Conservation (phyloP, 495 filamentous ascomycete species). For the Talaromyces thailandensis region DNA sequence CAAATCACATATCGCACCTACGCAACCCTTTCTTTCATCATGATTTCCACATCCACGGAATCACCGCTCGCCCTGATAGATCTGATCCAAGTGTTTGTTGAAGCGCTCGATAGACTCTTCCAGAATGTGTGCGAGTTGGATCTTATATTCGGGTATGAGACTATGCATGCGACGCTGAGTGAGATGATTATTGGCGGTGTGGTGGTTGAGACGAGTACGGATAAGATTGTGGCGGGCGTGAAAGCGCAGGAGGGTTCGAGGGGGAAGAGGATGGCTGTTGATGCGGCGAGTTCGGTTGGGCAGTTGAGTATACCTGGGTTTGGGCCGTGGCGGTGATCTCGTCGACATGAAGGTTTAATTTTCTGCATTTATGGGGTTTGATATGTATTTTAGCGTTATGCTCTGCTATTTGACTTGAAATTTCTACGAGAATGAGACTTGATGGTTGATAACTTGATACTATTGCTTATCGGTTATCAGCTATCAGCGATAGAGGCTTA, state of each 20-base stretch:
- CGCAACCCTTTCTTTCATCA: constrained; percentile 95
- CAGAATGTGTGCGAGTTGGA: constrained; percentile 98
- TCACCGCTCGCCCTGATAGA: constrained; percentile 92
- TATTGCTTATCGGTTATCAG: neutral
- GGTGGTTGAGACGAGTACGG: constrained; percentile 85
- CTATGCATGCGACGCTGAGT: constrained; percentile 77
- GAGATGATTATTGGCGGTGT: constrained; percentile 98
- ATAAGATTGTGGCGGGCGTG: constrained; percentile 80
- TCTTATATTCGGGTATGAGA: constrained; percentile 98
- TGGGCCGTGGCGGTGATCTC: constrained; percentile 32
- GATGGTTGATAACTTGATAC: neutral
- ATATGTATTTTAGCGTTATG: constrained; percentile 1
- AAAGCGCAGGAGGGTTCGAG: constrained; percentile 69
- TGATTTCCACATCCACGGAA: constrained; percentile 95
- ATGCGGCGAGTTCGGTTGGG: constrained; percentile 33
- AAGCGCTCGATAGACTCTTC: constrained; percentile 87
- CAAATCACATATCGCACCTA: constrained; percentile 98
- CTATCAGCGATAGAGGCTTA: neutral
- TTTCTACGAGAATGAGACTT: no score
- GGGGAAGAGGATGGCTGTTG: constrained; percentile 54
- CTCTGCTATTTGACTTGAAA: neutral
- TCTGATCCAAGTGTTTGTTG: constrained; percentile 95
- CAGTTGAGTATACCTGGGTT: constrained; percentile 29
- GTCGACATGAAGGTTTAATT: neutral
- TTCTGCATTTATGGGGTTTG: neutral